phyloP scores from a whole-genome alignment of 768 basidiomycete species.

The Hypsizygus marmoreus region DNA sequence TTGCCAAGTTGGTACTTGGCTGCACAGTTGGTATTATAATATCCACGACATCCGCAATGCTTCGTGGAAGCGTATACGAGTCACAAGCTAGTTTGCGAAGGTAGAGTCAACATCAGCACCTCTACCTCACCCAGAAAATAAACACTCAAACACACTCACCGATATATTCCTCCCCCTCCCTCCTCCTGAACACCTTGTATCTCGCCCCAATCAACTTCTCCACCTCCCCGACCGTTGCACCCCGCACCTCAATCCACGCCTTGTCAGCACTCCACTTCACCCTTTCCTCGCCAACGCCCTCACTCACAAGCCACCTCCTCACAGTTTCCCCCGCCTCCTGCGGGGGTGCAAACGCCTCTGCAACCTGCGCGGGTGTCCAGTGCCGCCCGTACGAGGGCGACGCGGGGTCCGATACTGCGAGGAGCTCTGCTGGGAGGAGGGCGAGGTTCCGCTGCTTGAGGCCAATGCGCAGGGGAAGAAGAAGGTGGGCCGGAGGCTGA shows the following conservation, averaged over 20 bases:
- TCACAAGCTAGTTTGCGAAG: slow-evolving; percentile 23
- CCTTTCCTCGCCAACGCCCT: slow-evolving; percentile 25
- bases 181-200: slow-evolving; percentile 34
- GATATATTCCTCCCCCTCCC: slow-evolving; percentile 29
- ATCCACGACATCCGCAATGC: slow-evolving; percentile 31
- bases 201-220: slow-evolving; percentile 32
- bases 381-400: slow-evolving; percentile 36
- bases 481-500: background rate
- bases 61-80: slow-evolving; percentile 32
- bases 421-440: slow-evolving; percentile 27
- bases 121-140: background rate
- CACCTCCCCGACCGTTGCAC: slow-evolving; percentile 29
- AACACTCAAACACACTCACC: slow-evolving; percentile 18
- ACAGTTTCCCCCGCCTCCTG: slow-evolving; percentile 27
- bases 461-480: slow-evolving; percentile 34
- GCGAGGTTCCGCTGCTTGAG: slow-evolving; percentile 36
- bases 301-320: slow-evolving; percentile 28
- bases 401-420: slow-evolving; percentile 36
- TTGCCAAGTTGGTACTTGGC: slow-evolving; percentile 22
- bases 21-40: slow-evolving; percentile 38
- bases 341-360: slow-evolving; percentile 30
- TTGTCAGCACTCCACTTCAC: slow-evolving; percentile 23
- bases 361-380: slow-evolving; percentile 32
- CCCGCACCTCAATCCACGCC: slow-evolving; percentile 33
- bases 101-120: background rate